These are phyloP conservation scores for Adansonia digitata DNA, from an alignment of 345 rosid genomes.

Conservation along the genomic window DNA sequence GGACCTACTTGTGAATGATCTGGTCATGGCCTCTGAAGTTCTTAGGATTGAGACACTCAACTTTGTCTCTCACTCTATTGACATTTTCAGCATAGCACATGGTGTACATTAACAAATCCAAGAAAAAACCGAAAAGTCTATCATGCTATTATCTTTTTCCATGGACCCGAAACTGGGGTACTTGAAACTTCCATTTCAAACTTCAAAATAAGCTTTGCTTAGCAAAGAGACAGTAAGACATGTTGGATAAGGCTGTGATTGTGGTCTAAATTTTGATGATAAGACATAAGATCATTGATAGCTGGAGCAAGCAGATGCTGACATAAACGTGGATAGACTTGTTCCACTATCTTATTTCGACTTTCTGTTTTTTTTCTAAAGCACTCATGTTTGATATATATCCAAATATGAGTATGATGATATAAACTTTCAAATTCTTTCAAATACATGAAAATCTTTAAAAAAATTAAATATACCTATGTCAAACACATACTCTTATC, in stretches of 20 bases:
- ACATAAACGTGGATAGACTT: not conserved
- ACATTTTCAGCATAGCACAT: not conserved
- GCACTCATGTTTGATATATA: no score
- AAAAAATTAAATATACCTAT: no score
- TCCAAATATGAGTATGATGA: no score
- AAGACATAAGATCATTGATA: not conserved
- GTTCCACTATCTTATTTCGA: no score
- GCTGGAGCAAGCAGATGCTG: not conserved
- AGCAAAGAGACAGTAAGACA: no score
- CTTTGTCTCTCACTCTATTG: constrained; percentile 6
- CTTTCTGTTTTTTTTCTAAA: no score
- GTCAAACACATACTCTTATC: no score
- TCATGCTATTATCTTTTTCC: not conserved
- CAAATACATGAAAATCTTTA: no score
- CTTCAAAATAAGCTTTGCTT: not conserved
- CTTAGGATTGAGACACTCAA: not conserved
- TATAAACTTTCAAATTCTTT: no score
- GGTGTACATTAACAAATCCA: not conserved
- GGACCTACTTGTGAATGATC: not conserved
- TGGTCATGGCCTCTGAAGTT: no score
- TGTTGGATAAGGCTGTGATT: no score
- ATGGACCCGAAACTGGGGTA: not conserved
- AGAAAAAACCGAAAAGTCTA: not conserved
- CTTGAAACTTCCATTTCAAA: not conserved
- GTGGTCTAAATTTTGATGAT: not conserved